Conservation (phyloP, 768 basidiomycete species). For the Auriscalpium vulgare region DNA sequence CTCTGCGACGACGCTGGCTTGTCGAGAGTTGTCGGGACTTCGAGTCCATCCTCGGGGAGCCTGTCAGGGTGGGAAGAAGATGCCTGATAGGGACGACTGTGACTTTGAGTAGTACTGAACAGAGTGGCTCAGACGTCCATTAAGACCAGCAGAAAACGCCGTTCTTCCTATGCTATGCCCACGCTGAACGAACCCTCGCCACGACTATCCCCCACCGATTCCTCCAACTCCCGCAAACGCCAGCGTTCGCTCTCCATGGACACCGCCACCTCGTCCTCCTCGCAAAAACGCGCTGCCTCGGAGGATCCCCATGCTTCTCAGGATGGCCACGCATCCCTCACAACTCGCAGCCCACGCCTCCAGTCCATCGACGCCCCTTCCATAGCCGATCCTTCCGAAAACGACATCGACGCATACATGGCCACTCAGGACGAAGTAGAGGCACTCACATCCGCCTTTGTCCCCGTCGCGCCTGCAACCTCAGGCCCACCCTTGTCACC, state of each 20-base stretch:
- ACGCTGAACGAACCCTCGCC: background rate
- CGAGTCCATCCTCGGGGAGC: too few species aligned
- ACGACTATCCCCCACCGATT: background rate
- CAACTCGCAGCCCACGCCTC: conserved; percentile 24
- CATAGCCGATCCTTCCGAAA: conserved; percentile 21
- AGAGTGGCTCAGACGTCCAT: too few species aligned
- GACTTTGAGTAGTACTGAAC: too few species aligned
- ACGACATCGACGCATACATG: conserved; percentile 53
- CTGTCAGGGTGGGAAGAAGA: too few species aligned
- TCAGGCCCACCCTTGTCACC: conserved; percentile 17
- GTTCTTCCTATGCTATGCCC: background rate
- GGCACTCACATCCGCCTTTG: background rate
- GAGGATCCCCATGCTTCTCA: conserved; percentile 47
- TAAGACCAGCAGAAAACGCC: background rate
- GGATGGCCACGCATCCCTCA: conserved; percentile 23
- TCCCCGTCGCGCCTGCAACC: background rate
- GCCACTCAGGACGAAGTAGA: conserved; percentile 24
- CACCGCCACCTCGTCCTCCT: conserved; percentile 62
- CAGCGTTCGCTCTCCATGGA: conserved; percentile 72
- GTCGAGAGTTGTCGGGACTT: too few species aligned
- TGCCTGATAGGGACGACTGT: too few species aligned
- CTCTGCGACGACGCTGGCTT: too few species aligned
- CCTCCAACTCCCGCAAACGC: conserved; percentile 8
- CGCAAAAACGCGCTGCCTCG: conserved; percentile 73
- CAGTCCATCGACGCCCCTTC: conserved; percentile 14